A percentile compares a stretch with the other conserved stretches of the same genome.
Evolutionary conservation across 345 rosid species (phyloP).

Genomic region (Rhodamnia rubescens): DNA sequence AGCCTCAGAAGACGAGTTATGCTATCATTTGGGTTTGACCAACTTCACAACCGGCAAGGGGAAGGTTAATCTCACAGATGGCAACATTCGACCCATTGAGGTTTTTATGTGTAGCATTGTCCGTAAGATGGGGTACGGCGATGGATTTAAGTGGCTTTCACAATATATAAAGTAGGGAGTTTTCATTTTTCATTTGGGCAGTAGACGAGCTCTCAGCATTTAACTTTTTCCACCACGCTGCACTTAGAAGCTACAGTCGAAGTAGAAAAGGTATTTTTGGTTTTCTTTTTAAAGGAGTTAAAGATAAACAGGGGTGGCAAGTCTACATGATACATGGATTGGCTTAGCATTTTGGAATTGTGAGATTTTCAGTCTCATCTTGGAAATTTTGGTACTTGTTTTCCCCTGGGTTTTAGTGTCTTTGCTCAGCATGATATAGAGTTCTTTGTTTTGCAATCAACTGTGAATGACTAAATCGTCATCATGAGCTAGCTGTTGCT

Average conservation of each 20-base stretch:
- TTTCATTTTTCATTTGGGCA: not conserved
- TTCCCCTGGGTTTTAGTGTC: not conserved
- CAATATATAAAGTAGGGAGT: constrained; percentile 44
- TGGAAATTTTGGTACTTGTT: not conserved
- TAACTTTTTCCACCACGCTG: not conserved
- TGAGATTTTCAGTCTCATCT: not conserved
- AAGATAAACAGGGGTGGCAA: not conserved
- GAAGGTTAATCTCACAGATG: constrained; percentile 28
- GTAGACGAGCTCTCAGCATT: not conserved
- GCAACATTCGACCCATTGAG: constrained; percentile 34
- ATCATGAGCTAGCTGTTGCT: not conserved
- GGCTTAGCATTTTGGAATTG: not conserved
- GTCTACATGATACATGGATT: not conserved
- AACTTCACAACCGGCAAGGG: constrained; percentile 55
- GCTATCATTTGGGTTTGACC: constrained; percentile 35
- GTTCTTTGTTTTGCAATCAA: not conserved
- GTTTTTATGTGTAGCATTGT: constrained; percentile 59
- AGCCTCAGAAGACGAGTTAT: constrained; percentile 47
- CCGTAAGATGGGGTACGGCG: constrained; percentile 57
- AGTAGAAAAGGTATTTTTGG: not conserved
- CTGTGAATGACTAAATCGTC: not conserved
- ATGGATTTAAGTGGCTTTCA: constrained; percentile 58
- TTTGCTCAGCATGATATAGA: not conserved
- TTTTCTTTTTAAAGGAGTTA: not conserved
- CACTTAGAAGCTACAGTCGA: not conserved